phyloP scores from a whole-genome alignment of 768 basidiomycete species.

The Lentinula guzmanii region DNA sequence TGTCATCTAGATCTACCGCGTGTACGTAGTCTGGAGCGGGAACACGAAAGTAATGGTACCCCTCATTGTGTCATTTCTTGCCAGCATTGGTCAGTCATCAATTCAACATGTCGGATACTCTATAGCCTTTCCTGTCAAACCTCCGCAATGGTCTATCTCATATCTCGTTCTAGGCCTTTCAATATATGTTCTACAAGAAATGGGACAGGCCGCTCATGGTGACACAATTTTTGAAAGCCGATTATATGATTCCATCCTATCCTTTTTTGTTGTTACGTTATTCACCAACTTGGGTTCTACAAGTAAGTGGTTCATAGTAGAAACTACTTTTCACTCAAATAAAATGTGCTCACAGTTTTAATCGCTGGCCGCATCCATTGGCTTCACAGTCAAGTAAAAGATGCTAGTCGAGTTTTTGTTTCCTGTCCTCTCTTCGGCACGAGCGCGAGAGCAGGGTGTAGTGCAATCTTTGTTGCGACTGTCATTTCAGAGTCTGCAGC shows the following conservation, averaged over 20 bases:
- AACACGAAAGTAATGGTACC: background rate
- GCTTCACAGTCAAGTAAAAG: background rate
- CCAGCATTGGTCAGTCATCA: background rate
- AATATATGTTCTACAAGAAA: background rate
- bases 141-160: background rate
- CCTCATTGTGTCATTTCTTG: background rate
- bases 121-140: background rate
- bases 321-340: background rate
- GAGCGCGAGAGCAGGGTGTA: background rate
- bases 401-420: background rate
- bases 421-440: background rate
- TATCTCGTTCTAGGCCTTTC: background rate
- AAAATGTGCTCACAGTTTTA: background rate
- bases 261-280: background rate
- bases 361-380: background rate
- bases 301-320: background rate
- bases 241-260: background rate
- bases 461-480: background rate
- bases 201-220: background rate
- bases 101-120: background rate
- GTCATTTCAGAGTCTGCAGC: conserved; percentile 2
- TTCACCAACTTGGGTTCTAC: background rate
- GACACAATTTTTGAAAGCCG: background rate
- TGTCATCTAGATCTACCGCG: background rate
- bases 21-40: conserved; percentile 1